Base-by-base conservation (phyloP, 805 yeast genomes). In the Deakozyma indianensis region DNA sequence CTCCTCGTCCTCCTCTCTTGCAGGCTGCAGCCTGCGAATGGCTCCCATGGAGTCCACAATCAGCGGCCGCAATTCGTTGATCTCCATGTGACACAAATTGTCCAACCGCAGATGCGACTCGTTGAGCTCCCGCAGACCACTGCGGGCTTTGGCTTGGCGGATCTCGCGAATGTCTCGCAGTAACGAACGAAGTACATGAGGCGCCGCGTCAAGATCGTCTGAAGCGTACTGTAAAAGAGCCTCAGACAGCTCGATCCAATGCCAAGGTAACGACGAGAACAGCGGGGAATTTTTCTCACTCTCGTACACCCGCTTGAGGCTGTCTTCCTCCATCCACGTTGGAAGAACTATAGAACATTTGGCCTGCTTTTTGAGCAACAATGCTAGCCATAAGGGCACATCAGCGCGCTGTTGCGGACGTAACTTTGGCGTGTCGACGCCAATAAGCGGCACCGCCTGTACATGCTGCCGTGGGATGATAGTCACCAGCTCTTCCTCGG, bases 341-440 rank as follows among this genome's bases (percentile, higher is more conserved):
- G 98, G 98, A 14, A 87, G 80, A 5, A 85, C 78, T 2, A 92
- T 77, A 50, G 79, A 81, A 62, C 96, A 86, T 55, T 87, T 80
- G 42, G 78, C 80, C 60, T 92, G 97, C 42, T 80, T 77, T 56
- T 85, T 86, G 43, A 92, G 66, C 20, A 88, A 65, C 4, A 88
- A 58, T 0, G 96, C 97, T 20, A 84, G 66, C 97, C 97, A 92
- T 1, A 90, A 51, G 0, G 96, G 94, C 0, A 92, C 77, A 42
- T 73, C 67, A 18, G 71, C 73, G 44, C 88, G 70, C 49, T 80
- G 73, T 73, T 83, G 70, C 0, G 94, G 85, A 41, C 73, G 61
- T 28, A 85, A 63, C 4, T 69, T 65, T 0, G 90, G 87, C 23
- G 77, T 56, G 38, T 65, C 41, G 68, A 73, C 75, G 3, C 88